phyloP scores from a whole-genome alignment of 345 rosid genomes.

The Ricinus communis region DNA sequence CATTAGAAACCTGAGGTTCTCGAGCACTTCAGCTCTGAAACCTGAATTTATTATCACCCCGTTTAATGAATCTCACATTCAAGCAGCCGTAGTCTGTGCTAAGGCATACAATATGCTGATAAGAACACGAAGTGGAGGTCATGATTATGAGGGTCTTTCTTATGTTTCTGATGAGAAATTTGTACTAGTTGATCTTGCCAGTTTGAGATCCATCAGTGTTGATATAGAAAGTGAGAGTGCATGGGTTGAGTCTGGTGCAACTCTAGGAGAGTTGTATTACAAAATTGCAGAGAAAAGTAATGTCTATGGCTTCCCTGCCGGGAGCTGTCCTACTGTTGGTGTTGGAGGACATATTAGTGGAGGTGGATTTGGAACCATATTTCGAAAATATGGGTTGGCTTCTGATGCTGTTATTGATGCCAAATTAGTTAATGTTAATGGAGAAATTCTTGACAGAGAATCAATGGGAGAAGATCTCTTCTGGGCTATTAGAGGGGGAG shows the following conservation, averaged over 20 bases:
- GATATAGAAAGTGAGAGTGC: conserved; percentile 13
- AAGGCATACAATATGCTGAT: background rate
- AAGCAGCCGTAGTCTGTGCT: conserved; percentile 10
- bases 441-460: conserved; percentile 10
- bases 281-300: conserved; percentile 16
- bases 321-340: conserved; percentile 1
- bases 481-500: conserved; percentile 27
- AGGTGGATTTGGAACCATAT: conserved; percentile 17
- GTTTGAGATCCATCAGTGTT: conserved; percentile 2
- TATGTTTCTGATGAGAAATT: conserved; percentile 5
- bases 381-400: conserved; percentile 11
- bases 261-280: conserved; percentile 18
- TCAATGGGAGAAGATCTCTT: conserved; percentile 26
- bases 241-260: conserved; percentile 16
- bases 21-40: conserved; percentile 15
- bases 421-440: conserved; percentile 12
- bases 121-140: conserved; percentile 20
- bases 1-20: conserved; percentile 25
- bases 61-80: conserved; percentile 6
- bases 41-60: conserved; percentile 17
- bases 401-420: conserved; percentile 19
- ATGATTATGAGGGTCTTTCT: conserved; percentile 20
- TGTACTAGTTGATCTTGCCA: conserved; percentile 10
- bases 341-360: conserved; percentile 22
- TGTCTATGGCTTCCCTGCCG: conserved; percentile 17